A percentile compares a stretch with the other conserved stretches of the same genome.
Evolutionary conservation across 768 basidiomycete species (phyloP).

Genomic region (Obba rivulosa): DNA sequence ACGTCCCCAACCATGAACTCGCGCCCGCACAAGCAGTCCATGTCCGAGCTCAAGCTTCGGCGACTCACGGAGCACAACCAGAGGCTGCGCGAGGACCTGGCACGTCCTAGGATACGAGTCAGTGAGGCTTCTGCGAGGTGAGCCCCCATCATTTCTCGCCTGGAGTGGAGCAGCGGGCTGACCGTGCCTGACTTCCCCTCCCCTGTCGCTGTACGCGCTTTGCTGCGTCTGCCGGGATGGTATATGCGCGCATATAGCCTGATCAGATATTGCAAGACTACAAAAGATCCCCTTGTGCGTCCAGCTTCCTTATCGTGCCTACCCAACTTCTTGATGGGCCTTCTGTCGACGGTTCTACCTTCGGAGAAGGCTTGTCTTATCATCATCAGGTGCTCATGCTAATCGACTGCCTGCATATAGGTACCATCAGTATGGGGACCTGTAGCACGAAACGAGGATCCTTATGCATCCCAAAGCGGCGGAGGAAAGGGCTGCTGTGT

Average conservation of each 20-base stretch:
- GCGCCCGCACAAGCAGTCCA: conserved; percentile 86
- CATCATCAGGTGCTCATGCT: not conserved
- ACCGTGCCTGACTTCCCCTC: not conserved
- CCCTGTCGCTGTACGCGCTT: conserved; percentile 2
- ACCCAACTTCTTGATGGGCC: not conserved
- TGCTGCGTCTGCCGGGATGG: conserved; percentile 1
- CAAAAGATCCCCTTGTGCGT: conserved; percentile 83
- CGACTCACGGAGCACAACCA: conserved; percentile 92
- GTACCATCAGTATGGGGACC: conserved; percentile 95
- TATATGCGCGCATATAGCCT: conserved; percentile 43
- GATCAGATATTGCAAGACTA: conserved; percentile 91
- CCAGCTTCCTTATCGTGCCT: conserved; percentile 1
- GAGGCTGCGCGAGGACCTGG: conserved; percentile 83
- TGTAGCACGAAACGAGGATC: conserved; percentile 84
- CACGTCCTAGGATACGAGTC: conserved; percentile 82
- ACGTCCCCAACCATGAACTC: conserved; percentile 47
- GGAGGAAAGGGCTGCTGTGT: conserved; percentile 23
- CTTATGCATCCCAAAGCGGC: conserved; percentile 72
- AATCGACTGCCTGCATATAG: conserved; percentile 32
- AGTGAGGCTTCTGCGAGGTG: conserved; percentile 89
- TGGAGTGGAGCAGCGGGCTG: not conserved
- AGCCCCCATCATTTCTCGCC: conserved; percentile 21
- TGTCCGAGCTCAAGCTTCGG: conserved; percentile 96
- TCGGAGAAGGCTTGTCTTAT: conserved; percentile 6
- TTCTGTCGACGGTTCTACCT: not conserved